These are phyloP conservation scores for Orbilia blumenaviensis DNA, from an alignment of 2,329 filamentous ascomycete genomes.

Conservation along the genomic window DNA sequence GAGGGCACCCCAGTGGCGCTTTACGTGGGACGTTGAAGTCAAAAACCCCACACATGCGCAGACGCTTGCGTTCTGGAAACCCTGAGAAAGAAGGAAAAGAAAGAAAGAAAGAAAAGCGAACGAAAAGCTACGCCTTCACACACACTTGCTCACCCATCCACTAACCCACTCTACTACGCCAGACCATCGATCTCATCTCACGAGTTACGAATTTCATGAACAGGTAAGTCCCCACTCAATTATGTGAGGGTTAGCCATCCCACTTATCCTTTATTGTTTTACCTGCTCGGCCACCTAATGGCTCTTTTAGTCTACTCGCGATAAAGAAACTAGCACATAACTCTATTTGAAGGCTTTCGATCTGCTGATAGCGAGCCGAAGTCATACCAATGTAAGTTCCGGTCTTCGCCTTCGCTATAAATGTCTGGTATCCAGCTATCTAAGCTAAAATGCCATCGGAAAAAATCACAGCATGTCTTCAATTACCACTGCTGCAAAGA, in stretches of 20 bases:
- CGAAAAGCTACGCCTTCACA: neutral
- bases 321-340: neutral
- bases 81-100: neutral
- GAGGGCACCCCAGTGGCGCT: neutral
- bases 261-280: neutral
- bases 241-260: too few species aligned
- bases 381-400: neutral
- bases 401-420: neutral
- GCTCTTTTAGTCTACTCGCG: neutral
- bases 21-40: neutral
- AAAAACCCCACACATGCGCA: neutral
- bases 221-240: neutral
- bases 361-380: too few species aligned
- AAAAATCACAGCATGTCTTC: neutral
- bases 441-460: neutral
- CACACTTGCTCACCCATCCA: neutral
- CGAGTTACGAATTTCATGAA: neutral
- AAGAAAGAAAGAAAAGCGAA: neutral
- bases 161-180: neutral
- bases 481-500: neutral
- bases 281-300: neutral
- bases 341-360: neutral
- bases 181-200: neutral
- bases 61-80: slow-evolving; percentile 5
- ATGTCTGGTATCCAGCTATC: neutral